phyloP scores from a whole-genome alignment of 2,329 filamentous ascomycete species.

The Arthrobotrys entomopaga region DNA sequence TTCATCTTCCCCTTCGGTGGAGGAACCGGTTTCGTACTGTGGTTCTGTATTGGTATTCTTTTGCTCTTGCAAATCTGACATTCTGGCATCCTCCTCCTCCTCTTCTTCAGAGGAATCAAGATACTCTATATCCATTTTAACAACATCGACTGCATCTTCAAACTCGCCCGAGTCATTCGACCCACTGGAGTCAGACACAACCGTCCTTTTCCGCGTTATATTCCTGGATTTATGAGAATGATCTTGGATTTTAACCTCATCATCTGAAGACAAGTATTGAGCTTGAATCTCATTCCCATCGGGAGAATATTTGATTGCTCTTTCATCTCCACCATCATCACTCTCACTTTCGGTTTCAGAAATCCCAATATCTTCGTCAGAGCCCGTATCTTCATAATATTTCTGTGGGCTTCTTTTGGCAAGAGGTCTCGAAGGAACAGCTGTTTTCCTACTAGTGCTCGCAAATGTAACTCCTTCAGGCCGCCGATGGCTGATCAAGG shows the following conservation, averaged over 20 bases:
- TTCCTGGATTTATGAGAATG: no score
- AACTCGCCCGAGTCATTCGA: background rate
- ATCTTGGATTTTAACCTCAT: no score
- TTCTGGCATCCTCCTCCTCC: no score
- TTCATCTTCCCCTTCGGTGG: background rate
- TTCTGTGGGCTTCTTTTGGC: slow-evolving; percentile 23
- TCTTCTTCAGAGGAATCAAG: no score
- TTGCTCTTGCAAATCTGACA: no score
- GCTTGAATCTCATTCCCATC: no score
- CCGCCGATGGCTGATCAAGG: background rate
- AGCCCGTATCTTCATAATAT: slow-evolving; percentile 19
- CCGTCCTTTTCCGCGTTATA: no score
- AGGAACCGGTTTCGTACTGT: background rate
- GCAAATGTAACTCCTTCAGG: background rate
- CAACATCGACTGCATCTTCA: slow-evolving; percentile 2
- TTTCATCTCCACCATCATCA: no score
- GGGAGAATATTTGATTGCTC: no score
- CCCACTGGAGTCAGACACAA: background rate
- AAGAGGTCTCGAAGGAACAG: slow-evolving; percentile 5
- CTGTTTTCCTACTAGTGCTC: background rate
- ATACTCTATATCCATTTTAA: background rate
- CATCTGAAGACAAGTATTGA: no score
- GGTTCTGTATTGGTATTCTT: no score
- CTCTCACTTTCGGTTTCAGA: background rate
- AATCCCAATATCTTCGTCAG: slow-evolving; percentile 2